A percentile compares a stretch with the other conserved stretches of the same genome.
Evolutionary conservation across 352 stramenopile genomes (phyloP).

Genomic region (Aphanomyces stellatus): DNA sequence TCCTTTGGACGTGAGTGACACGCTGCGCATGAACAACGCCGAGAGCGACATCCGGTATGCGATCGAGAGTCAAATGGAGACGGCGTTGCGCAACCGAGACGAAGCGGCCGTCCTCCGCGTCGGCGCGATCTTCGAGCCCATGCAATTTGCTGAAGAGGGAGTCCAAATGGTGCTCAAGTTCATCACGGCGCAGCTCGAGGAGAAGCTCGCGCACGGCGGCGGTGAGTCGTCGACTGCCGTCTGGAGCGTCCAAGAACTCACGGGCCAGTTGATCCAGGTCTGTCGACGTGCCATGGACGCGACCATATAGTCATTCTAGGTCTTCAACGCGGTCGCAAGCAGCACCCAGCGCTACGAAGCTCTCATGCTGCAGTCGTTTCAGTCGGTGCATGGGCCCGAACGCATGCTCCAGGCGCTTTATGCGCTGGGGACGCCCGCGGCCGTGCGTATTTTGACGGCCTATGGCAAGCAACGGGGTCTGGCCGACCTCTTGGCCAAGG

Average conservation of each 20-base stretch:
- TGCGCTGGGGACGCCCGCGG: not conserved
- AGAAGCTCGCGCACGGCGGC: slow-evolving; percentile 29
- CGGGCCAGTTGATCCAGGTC: slow-evolving; percentile 6
- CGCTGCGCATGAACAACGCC: slow-evolving; percentile 72
- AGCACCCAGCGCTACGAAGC: slow-evolving; percentile 3
- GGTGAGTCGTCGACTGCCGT: not conserved
- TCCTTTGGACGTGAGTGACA: slow-evolving; percentile 69
- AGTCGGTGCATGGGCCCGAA: slow-evolving; percentile 8
- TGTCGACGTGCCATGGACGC: not conserved
- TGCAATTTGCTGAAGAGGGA: slow-evolving; percentile 67
- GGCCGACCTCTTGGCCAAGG: not conserved
- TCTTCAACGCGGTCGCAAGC: slow-evolving; percentile 13
- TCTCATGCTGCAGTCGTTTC: slow-evolving; percentile 14
- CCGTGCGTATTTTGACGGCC: slow-evolving; percentile 9
- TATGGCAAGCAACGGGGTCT: not conserved
- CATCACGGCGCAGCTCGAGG: slow-evolving; percentile 31
- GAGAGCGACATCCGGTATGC: slow-evolving; percentile 75
- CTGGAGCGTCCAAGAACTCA: slow-evolving; percentile 13
- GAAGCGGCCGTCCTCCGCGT: slow-evolving; percentile 45
- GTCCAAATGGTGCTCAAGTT: slow-evolving; percentile 45
- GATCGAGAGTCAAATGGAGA: slow-evolving; percentile 60
- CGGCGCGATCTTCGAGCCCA: slow-evolving; percentile 63
- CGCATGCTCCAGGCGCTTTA: slow-evolving; percentile 1
- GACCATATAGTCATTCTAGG: not conserved
- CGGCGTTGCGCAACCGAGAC: slow-evolving; percentile 39